phyloP scores from a whole-genome alignment of 768 basidiomycete species.

The Mycena indigotica region DNA sequence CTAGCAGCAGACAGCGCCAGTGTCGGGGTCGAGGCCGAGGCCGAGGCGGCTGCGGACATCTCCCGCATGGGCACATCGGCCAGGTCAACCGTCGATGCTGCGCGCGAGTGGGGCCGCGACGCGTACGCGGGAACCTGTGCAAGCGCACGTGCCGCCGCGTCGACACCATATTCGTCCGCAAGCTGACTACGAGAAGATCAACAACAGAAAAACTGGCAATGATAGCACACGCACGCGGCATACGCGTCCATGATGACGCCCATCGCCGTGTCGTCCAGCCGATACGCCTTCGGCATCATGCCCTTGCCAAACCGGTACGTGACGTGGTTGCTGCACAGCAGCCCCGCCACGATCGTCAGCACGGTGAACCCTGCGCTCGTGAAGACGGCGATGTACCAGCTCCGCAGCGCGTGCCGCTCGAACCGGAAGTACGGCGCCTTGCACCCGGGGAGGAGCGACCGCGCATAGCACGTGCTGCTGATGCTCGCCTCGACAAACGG shows the following conservation, averaged over 20 bases:
- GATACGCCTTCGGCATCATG: constrained; percentile 83
- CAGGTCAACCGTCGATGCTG: constrained; percentile 5
- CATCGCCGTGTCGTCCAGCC: constrained; percentile 70
- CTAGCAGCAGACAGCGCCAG: background rate
- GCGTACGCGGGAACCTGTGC: constrained; percentile 40
- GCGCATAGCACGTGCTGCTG: constrained; percentile 71
- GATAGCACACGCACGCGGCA: constrained; percentile 70
- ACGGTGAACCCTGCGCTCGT: constrained; percentile 69
- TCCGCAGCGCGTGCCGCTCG: constrained; percentile 52
- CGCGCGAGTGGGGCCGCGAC: constrained; percentile 33
- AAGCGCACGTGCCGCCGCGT: constrained; percentile 56
- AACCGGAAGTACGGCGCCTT: constrained; percentile 63
- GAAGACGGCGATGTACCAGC: constrained; percentile 71
- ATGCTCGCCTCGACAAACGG: constrained; percentile 81
- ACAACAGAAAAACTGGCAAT: constrained; percentile 17
- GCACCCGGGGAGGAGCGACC: constrained; percentile 72
- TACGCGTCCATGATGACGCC: constrained; percentile 84
- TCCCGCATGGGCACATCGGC: background rate
- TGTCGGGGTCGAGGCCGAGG: too few relatives aligned
- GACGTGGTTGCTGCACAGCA: constrained; percentile 80
- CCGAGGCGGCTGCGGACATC: background rate
- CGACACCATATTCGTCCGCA: constrained; percentile 67
- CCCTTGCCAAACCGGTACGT: constrained; percentile 89
- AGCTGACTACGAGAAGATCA: constrained; percentile 47
- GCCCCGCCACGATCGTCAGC: constrained; percentile 57